A percentile compares a stretch with the other conserved stretches of the same genome.
Conservation (phyloP, 225 moss, liverwort and hornwort species). For the Straminergon stramineum region DNA sequence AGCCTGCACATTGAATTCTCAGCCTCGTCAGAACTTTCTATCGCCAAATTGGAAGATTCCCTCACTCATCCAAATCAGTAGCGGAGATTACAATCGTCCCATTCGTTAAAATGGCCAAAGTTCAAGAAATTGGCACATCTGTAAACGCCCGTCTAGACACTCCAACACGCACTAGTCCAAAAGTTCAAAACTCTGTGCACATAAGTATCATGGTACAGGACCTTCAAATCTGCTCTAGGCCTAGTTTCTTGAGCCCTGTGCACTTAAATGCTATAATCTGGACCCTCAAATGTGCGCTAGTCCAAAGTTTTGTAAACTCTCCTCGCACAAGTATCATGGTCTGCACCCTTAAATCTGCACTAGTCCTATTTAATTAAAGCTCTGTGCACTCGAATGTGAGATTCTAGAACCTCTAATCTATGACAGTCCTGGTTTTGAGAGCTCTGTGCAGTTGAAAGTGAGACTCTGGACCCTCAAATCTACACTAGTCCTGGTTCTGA, state of each 20-base stretch:
- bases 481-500: not conserved
- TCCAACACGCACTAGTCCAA: not conserved
- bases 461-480: not conserved
- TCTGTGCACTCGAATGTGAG: not conserved
- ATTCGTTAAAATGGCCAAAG: not conserved
- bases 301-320: not conserved
- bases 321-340: no score
- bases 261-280: not conserved
- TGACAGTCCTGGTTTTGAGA: not conserved
- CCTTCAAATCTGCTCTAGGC: no score
- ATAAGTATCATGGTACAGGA: no score
- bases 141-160: not conserved
- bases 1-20: constrained; percentile 28
- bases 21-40: not conserved
- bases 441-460: not conserved
- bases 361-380: not conserved
- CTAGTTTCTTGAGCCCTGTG: not conserved
- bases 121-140: not conserved
- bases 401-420: not conserved
- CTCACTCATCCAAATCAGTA: not conserved
- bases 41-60: not conserved
- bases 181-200: not conserved
- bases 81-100: not conserved
- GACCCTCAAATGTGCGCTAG: not conserved
- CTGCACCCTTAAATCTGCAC: not conserved